Conservation (phyloP, 2,329 filamentous ascomycete species). For the Fusarium pininemorale region DNA sequence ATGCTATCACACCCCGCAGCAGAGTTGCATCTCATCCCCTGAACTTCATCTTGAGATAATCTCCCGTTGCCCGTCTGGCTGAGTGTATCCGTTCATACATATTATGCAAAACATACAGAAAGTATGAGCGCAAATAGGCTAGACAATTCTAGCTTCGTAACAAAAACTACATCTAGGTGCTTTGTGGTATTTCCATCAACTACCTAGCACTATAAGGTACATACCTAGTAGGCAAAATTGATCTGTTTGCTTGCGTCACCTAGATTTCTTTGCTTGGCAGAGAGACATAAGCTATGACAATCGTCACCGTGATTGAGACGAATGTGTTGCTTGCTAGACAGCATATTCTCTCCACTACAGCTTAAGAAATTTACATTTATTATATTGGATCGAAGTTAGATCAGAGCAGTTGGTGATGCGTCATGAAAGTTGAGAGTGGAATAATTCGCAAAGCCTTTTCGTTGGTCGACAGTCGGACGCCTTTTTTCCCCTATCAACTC, state of each 20-base stretch:
- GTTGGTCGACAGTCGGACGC: background rate
- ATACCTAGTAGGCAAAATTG: background rate
- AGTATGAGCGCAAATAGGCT: background rate
- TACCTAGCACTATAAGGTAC: background rate
- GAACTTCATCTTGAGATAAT: slow-evolving; percentile 27
- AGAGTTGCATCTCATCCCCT: slow-evolving; percentile 33
- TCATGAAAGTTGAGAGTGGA: slow-evolving; percentile 14
- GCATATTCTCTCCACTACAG: background rate
- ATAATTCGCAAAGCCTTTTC: slow-evolving; percentile 18
- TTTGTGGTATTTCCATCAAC: background rate
- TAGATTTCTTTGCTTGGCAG: background rate
- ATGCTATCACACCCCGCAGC: slow-evolving; percentile 35
- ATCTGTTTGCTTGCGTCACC: background rate
- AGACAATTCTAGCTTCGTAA: background rate
- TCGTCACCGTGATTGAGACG: background rate
- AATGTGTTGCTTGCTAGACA: background rate
- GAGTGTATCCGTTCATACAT: background rate
- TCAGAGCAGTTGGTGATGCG: background rate
- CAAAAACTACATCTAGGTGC: background rate
- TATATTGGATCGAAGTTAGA: background rate
- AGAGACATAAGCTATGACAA: slow-evolving; percentile 4
- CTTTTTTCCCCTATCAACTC: background rate
- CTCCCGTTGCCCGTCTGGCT: slow-evolving; percentile 4
- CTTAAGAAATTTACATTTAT: background rate
- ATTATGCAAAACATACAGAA: background rate